Conservation (phyloP, 2,329 filamentous ascomycete genomes). For the Pseudogymnoascus sp. region DNA sequence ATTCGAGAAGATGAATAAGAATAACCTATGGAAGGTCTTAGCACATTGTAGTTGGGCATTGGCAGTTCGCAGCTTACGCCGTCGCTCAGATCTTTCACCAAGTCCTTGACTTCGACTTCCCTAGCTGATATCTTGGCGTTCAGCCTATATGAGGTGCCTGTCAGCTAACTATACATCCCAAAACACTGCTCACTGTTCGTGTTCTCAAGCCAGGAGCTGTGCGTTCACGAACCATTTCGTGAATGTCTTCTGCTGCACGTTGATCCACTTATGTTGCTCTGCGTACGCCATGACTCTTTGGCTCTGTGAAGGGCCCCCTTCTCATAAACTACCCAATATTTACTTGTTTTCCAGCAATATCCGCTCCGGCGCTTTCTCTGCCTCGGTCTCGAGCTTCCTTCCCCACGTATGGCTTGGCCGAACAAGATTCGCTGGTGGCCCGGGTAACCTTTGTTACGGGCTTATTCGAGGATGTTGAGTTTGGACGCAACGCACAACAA, state of each 20-base stretch:
- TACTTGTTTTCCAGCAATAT: not conserved
- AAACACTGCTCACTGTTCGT: conserved; percentile 16
- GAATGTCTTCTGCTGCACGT: conserved; percentile 96
- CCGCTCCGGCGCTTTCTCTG: not conserved
- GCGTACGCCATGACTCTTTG: conserved; percentile 48
- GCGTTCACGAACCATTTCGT: conserved; percentile 70
- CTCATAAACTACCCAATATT: not conserved
- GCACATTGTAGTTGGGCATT: conserved; percentile 10
- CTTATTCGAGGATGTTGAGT: not conserved
- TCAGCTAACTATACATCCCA: not conserved
- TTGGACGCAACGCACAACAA: not conserved
- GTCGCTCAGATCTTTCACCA: conserved; percentile 85
- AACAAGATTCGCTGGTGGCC: not conserved
- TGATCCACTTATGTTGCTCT: conserved; percentile 61
- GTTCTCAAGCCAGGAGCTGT: not conserved
- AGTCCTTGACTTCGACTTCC: conserved; percentile 72
- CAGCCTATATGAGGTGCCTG: conserved; percentile 51
- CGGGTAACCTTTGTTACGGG: not conserved
- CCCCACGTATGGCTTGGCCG: conserved; percentile 5
- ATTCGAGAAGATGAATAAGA: conserved; percentile 94
- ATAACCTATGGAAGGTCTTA: conserved; percentile 54
- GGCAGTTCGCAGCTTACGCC: conserved; percentile 56
- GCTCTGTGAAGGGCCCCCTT: not conserved
- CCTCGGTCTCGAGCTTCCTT: not conserved
- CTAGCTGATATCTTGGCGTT: conserved; percentile 87